Base-by-base conservation (phyloP, 225 moss, liverwort and hornwort species). In the Asterella californica region DNA sequence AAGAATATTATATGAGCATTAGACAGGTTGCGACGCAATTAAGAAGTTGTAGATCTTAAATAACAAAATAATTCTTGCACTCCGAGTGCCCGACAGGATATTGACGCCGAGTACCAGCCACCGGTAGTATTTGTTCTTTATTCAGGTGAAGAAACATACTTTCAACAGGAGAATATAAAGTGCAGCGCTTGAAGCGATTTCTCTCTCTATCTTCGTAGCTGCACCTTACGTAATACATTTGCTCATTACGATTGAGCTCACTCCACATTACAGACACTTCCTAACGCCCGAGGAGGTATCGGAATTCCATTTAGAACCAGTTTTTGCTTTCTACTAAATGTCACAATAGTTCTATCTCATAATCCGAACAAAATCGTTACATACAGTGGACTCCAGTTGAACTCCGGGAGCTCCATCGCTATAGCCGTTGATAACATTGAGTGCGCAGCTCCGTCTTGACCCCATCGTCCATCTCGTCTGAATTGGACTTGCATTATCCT, bases 351-450 rank as follows among this genome's bases (percentile, higher is more conserved):
- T 53, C 49, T 74, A 74, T 19, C 24, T 50, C 74, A 74, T 53
- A 74, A 74, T 74, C 52, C 34, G 48, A 74, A 54, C 74, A 74
- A 74, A 74, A 74, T 74, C 52, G 74, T 4, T 74, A 74, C 50
- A 74, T 74, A 74, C 49, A 74, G 32, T 52, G 14, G 50, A 74
- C 74, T 74, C 53, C 32, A 54, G 33, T 42, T 74, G 10, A 74
- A 53, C 53, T 54, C 46, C 30, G 32, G 74, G 29, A 74, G n/a
- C 52, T n/a, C 54, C 48, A 14, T 54, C 53, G 30, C 50, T 52
- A 34, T 52, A 74, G 48, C 32, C 32, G 30, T 19, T 17, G n/a
- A 72, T 46, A n/a, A 47, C 37, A 29, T 49, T n/a, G n/a, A 2
- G 1, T 34, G 18, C 5, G 34, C 67, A 67, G 10, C 34, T 29